Base-by-base conservation (phyloP, 2,329 filamentous ascomycete species). In the Pseudogymnoascus sp. region DNA sequence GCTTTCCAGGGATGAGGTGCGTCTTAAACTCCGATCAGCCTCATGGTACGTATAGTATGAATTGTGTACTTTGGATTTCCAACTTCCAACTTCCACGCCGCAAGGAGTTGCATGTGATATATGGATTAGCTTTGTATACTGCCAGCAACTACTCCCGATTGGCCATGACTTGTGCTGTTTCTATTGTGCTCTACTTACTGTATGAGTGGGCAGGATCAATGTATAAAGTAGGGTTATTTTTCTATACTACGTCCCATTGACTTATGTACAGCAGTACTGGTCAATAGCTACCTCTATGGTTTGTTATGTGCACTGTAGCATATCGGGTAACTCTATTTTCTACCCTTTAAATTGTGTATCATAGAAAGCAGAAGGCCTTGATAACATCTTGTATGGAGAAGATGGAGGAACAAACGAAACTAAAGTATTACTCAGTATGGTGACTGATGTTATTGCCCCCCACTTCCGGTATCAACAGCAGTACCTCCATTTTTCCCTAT, bases 381-480 rank as follows among this genome's bases (percentile, higher is more conserved):
- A 21, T 21, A 21, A 21, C 21, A 21, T 1, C 5, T 21, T 17
- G 8, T 26, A 44, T 44, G 4, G 24, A 50, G n/a, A 29, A 13
- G 29, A 47, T 37, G 11, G 9, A 35, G 35, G 11, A 37, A 37
- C 13, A 21, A 5, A 41, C 7, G 13, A 8, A 31, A 8, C 26
- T 31, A 33, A 15, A 29, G 10, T 54, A 54, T 54, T 54, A 54
- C 47, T 54, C 47, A 54, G 47, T 35, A 54, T 54, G 9, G 47
- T 54, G 47, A 54, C 47, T 54, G 47, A 54, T 54, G 47, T 33
- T 33, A 54, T 54, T 54, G 47, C 47, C 47, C 47, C 47, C 47
- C 47, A 54, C 47, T 4, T 54, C 47, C 15, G 47, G 29, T 54
- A 54, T 54, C 47, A 31, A 31, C 44, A 54, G 5, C 44, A 54